These are phyloP conservation scores for Cystobasidium tubakii DNA, from an alignment of 768 basidiomycete species.

Conservation along the genomic window DNA sequence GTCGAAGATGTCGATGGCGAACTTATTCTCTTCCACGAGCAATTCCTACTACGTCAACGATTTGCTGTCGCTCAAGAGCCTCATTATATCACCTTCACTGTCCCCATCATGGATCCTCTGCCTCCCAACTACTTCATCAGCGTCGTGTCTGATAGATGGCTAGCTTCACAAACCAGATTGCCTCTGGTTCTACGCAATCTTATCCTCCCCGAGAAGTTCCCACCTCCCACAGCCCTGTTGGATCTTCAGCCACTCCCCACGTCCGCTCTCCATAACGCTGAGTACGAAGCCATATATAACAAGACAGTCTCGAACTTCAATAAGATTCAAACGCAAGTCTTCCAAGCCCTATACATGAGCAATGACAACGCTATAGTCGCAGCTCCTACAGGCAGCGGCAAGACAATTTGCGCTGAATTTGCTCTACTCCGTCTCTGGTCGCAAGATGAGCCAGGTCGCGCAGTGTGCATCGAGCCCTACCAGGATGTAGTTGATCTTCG, in stretches of 20 bases:
- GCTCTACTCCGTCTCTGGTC: conserved; percentile 93
- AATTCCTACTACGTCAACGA: conserved; percentile 78
- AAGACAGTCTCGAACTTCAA: conserved; percentile 79
- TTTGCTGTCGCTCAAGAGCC: conserved; percentile 73
- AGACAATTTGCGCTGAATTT: conserved; percentile 96
- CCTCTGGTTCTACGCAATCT: conserved; percentile 97
- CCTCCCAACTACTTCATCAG: conserved; percentile 98
- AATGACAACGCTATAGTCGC: conserved; percentile 97
- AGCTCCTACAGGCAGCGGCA: conserved; percentile 92
- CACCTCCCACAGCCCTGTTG: conserved; percentile 80
- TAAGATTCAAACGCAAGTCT: conserved; percentile 98
- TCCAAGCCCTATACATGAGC: conserved; percentile 92
- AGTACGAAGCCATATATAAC: conserved; percentile 80
- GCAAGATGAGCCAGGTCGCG: conserved; percentile 69
- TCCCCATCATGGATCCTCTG: conserved; percentile 93
- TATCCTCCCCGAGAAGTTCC: conserved; percentile 95
- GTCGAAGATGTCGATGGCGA: conserved; percentile 98
- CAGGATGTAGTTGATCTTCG: conserved; percentile 95
- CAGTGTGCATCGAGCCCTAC: conserved; percentile 92
- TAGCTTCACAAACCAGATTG: conserved; percentile 86
- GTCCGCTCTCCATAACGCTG: conserved; percentile 84
- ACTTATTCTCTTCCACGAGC: conserved; percentile 88
- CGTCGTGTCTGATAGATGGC: conserved; percentile 87
- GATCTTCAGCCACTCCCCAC: conserved; percentile 86
- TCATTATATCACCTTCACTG: conserved; percentile 87